Conservation (phyloP, 805 yeast genomes). For the Saccharomycopsis amapae region DNA sequence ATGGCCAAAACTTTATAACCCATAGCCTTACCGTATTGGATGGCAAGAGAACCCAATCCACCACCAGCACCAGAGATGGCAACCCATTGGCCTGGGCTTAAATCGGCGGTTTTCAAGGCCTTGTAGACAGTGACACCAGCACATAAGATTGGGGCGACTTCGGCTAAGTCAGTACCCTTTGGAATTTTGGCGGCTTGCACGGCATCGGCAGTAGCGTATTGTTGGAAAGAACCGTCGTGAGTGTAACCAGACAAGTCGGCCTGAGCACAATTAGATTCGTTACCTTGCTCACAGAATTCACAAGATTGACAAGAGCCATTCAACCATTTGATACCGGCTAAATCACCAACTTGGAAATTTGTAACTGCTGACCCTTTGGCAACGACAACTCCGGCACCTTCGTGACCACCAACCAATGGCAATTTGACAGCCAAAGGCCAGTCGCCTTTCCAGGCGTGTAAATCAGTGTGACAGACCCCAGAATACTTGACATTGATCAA, state of each 20-base stretch:
- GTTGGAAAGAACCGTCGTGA: slow-evolving; percentile 87
- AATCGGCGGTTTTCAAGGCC: slow-evolving; percentile 74
- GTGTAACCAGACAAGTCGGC: slow-evolving; percentile 66
- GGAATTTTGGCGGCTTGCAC: slow-evolving; percentile 82
- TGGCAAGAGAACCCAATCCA: slow-evolving; percentile 68
- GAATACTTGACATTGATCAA: slow-evolving; percentile 69
- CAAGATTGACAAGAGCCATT: slow-evolving; percentile 56
- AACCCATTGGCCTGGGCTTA: slow-evolving; percentile 67
- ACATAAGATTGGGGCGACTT: slow-evolving; percentile 56
- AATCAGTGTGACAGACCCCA: slow-evolving; percentile 91
- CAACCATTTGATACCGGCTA: slow-evolving; percentile 59
- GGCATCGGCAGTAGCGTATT: slow-evolving; percentile 83
- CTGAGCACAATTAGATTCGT: slow-evolving; percentile 48
- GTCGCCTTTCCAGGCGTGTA: slow-evolving; percentile 93
- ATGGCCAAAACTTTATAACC: slow-evolving; percentile 65
- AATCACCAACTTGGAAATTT: slow-evolving; percentile 52
- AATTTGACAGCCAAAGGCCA: slow-evolving; percentile 55
- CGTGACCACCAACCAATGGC: slow-evolving; percentile 62
- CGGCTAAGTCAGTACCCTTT: slow-evolving; percentile 64
- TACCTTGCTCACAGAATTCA: slow-evolving; percentile 47
- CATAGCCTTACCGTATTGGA: slow-evolving; percentile 73
- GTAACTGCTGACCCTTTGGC: slow-evolving; percentile 49
- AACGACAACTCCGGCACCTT: slow-evolving; percentile 62
- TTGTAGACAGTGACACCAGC: slow-evolving; percentile 62
- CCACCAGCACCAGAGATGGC: slow-evolving; percentile 77